Percentiles rank a stretch among this genome's conserved stretches.
Conservation (phyloP, 345 rosid genomes). For the Boechera divaricarpa region DNA sequence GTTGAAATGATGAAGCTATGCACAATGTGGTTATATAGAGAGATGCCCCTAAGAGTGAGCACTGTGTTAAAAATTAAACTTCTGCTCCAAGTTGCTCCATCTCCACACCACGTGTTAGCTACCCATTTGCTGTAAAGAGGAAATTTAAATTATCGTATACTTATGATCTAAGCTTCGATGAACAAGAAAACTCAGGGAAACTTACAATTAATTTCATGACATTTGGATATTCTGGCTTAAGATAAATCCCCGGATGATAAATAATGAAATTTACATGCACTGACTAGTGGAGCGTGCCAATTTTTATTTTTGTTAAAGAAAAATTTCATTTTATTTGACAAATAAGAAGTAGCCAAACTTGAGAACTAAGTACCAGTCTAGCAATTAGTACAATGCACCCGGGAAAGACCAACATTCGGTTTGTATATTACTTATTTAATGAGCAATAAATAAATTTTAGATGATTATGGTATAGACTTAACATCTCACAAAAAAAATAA, state of each 20-base stretch:
- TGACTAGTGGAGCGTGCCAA: not conserved
- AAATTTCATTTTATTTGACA: not conserved
- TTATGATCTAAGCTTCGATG: slow-evolving; percentile 4
- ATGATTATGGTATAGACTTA: too few relatives aligned
- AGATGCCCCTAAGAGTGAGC: not conserved
- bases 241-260: not conserved
- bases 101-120: slow-evolving; percentile 1
- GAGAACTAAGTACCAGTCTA: not conserved
- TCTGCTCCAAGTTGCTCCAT: slow-evolving; percentile 4
- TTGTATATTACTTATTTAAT: not conserved
- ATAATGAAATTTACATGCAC: not conserved
- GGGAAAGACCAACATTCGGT: not conserved
- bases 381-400: not conserved
- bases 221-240: not conserved
- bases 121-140: not conserved
- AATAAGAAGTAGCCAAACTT: not conserved
- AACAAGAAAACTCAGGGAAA: not conserved
- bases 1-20: not conserved
- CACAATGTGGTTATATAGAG: slow-evolving; percentile 19
- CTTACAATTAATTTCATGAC: slow-evolving; percentile 2
- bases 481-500: too few relatives aligned
- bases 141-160: not conserved
- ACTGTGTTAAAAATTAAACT: not conserved
- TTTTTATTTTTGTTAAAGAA: not conserved
- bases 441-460: not conserved